Conservation (phyloP, 169 alveolate species). For the Perkinsus olseni region DNA sequence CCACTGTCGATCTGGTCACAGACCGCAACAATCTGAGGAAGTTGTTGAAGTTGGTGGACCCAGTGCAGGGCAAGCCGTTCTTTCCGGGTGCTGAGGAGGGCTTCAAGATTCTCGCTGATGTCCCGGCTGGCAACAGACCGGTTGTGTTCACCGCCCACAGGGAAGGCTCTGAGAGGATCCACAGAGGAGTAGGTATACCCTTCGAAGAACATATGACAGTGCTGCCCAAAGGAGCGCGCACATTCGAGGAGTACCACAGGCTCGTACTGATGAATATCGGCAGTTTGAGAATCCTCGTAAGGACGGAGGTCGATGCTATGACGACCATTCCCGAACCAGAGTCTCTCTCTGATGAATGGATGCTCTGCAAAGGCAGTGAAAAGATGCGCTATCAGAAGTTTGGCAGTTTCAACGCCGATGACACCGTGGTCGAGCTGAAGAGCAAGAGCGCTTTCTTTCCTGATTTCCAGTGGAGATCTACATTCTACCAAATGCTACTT, state of each 20-base stretch:
- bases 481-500: background rate
- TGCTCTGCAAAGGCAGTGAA: background rate
- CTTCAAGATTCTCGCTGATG: background rate
- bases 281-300: background rate
- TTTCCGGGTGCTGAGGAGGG: background rate
- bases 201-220: background rate
- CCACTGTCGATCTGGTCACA: background rate
- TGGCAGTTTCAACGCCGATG: background rate
- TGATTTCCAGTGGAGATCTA: background rate
- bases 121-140: background rate
- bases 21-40: background rate
- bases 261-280: background rate
- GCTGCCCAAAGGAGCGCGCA: background rate
- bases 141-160: background rate
- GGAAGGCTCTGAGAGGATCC: background rate
- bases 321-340: background rate
- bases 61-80: background rate
- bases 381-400: background rate
- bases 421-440: background rate
- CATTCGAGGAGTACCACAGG: background rate
- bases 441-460: background rate
- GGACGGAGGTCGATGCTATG: background rate
- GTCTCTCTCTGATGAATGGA: background rate
- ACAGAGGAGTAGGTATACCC: background rate
- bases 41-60: background rate